Percentiles rank a stretch among this genome's conserved stretches.
phyloP scores from a whole-genome alignment of 1,139 yeast genomes.

The Scheffersomyces quercinus region DNA sequence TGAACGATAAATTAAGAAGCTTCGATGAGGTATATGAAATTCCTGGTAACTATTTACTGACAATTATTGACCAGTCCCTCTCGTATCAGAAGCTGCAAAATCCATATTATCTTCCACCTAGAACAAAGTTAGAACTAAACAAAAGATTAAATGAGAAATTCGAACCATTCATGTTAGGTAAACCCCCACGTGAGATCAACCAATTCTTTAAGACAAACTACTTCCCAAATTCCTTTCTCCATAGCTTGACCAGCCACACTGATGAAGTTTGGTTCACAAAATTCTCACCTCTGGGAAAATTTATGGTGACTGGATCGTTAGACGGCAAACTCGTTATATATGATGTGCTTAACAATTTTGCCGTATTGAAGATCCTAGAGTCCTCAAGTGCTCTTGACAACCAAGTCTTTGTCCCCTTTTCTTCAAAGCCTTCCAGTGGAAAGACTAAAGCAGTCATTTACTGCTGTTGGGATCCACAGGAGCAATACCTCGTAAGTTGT shows the following conservation, averaged over 20 bases:
- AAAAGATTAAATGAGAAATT: neutral
- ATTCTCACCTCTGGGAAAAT: slow-evolving; percentile 77
- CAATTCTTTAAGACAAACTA: slow-evolving; percentile 11
- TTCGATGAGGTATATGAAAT: slow-evolving; percentile 10
- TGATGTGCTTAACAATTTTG: slow-evolving; percentile 59
- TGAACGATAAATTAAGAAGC: slow-evolving; percentile 5
- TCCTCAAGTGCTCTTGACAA: slow-evolving; percentile 33
- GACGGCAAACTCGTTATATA: slow-evolving; percentile 69
- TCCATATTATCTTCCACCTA: slow-evolving; percentile 38
- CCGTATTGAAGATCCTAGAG: slow-evolving; percentile 36
- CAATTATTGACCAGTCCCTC: slow-evolving; percentile 29
- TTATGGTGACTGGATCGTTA: slow-evolving; percentile 73
- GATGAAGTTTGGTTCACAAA: slow-evolving; percentile 85
- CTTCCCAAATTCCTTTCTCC: slow-evolving; percentile 50
- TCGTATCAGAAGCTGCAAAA: slow-evolving; percentile 29
- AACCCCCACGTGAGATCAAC: slow-evolving; percentile 5
- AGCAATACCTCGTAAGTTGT: slow-evolving; percentile 64
- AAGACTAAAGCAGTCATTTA: slow-evolving; percentile 61
- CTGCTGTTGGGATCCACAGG: slow-evolving; percentile 74
- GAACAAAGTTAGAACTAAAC: slow-evolving; percentile 12
- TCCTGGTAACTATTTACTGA: slow-evolving; percentile 23
- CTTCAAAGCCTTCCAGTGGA: slow-evolving; percentile 21
- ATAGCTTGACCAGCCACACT: slow-evolving; percentile 51
- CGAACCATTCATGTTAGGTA: slow-evolving; percentile 8
- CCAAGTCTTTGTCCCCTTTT: slow-evolving; percentile 26